phyloP scores from a whole-genome alignment of 164 flowering plant species.

The Pachysandra terminalis region DNA sequence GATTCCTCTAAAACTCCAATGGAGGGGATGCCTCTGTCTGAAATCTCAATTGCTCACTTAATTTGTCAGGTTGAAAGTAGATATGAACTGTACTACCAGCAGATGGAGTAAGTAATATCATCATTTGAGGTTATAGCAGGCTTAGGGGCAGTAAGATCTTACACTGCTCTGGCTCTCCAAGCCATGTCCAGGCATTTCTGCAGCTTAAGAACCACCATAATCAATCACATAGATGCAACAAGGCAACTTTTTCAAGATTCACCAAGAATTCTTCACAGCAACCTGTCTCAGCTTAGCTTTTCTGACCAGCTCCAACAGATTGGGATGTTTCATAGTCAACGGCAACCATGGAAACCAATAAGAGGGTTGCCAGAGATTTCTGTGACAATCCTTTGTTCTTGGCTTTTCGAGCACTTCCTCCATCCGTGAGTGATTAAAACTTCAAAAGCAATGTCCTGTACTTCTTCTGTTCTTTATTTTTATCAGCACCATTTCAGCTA shows the following conservation, averaged over 20 bases:
- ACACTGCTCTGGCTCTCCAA: constrained; percentile 71
- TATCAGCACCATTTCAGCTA: neutral
- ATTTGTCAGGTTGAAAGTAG: constrained; percentile 62
- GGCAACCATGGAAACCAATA: constrained; percentile 73
- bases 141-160: constrained; percentile 58
- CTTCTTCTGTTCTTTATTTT: too few species aligned
- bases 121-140: constrained; percentile 77
- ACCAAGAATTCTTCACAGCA: constrained; percentile 42
- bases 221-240: constrained; percentile 44
- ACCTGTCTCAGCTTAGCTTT: constrained; percentile 57
- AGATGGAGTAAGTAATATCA: constrained; percentile 62
- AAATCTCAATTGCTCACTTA: too few species aligned
- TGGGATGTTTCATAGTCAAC: constrained; percentile 49
- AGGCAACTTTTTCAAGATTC: constrained; percentile 35
- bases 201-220: constrained; percentile 61
- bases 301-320: constrained; percentile 68
- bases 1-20: neutral
- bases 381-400: constrained; percentile 72
- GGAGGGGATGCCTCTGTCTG: too few species aligned
- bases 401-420: too few species aligned
- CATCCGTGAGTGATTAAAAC: constrained; percentile 61
- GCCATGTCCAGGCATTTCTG: constrained; percentile 84
- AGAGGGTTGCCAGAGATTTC: constrained; percentile 87
- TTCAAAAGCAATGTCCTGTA: neutral
- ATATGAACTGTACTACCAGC: constrained; percentile 63